Conservation (phyloP, 257 asterid species). For the Anisodus tanguticus region DNA sequence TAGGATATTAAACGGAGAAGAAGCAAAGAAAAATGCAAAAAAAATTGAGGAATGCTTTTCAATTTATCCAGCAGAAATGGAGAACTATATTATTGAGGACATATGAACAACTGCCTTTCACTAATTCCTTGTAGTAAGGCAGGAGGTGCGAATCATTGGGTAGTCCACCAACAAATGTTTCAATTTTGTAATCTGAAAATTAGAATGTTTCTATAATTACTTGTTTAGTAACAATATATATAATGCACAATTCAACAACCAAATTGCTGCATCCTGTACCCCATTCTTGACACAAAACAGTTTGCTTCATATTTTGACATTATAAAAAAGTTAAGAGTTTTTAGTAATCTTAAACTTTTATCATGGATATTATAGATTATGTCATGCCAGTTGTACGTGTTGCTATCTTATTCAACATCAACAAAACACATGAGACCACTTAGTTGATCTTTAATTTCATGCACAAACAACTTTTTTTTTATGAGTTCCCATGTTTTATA, state of each 20-base stretch:
- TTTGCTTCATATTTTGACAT: conserved; percentile 1
- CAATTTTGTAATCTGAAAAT: neutral
- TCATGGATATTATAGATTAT: conserved; percentile 13
- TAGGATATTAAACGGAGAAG: neutral
- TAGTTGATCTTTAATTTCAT: neutral
- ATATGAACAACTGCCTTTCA: neutral
- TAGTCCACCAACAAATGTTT: conserved; percentile 19
- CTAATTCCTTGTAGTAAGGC: neutral
- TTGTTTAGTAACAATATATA: neutral
- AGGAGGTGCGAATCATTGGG: neutral
- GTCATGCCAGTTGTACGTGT: conserved; percentile 21
- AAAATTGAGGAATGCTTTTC: neutral
- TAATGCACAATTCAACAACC: neutral
- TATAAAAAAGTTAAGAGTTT: conserved; percentile 14
- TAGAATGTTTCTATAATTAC: neutral
- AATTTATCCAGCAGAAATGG: conserved; percentile 9
- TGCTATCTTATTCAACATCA: neutral
- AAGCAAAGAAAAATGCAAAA: neutral
- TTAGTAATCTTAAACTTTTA: conserved; percentile 5
- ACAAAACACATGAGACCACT: neutral
- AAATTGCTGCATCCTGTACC: conserved; percentile 21
- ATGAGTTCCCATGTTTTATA: neutral
- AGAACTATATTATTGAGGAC: conserved; percentile 21
- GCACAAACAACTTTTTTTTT: neutral
- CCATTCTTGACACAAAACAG: conserved; percentile 27